Conservation (phyloP, 1,284 basidiomycete species). For the Moesziomyces sp. region DNA sequence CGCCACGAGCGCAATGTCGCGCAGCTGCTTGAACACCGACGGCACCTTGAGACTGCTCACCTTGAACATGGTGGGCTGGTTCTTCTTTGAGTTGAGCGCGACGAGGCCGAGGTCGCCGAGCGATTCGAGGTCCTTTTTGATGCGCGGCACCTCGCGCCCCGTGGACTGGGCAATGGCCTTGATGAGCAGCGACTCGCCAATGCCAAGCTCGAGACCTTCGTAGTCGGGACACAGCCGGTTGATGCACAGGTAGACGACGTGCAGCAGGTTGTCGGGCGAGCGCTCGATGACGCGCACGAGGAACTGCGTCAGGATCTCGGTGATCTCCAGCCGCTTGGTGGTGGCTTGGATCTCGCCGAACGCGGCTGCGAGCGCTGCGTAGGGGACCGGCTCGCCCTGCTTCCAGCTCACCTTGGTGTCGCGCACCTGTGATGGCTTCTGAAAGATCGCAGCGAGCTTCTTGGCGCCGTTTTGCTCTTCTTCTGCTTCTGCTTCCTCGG, state of each 20-base stretch:
- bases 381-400: slow-evolving; percentile 85
- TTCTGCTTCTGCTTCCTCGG: slow-evolving; percentile 53
- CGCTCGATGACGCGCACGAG: slow-evolving; percentile 88
- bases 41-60: slow-evolving; percentile 89
- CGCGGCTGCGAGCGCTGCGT: slow-evolving; percentile 86
- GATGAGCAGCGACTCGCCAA: slow-evolving; percentile 92
- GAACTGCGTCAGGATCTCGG: slow-evolving; percentile 85
- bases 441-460: slow-evolving; percentile 55
- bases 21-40: slow-evolving; percentile 72
- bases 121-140: slow-evolving; percentile 92
- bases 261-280: slow-evolving; percentile 80
- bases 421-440: slow-evolving; percentile 74
- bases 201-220: slow-evolving; percentile 92
- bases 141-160: slow-evolving; percentile 81
- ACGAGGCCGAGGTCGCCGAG: slow-evolving; percentile 96
- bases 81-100: slow-evolving; percentile 91
- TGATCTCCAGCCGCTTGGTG: slow-evolving; percentile 95
- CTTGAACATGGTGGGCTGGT: slow-evolving; percentile 94
- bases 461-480: slow-evolving; percentile 51
- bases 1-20: slow-evolving; percentile 75
- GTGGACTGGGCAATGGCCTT: slow-evolving; percentile 97
- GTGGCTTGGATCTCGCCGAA: slow-evolving; percentile 93
- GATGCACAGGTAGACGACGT: slow-evolving; percentile 94
- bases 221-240: slow-evolving; percentile 97
- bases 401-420: slow-evolving; percentile 77